Evolutionary conservation across 192 early-diverging fungal genomes (phyloP).

Genomic region (Coemansia sp.): DNA sequence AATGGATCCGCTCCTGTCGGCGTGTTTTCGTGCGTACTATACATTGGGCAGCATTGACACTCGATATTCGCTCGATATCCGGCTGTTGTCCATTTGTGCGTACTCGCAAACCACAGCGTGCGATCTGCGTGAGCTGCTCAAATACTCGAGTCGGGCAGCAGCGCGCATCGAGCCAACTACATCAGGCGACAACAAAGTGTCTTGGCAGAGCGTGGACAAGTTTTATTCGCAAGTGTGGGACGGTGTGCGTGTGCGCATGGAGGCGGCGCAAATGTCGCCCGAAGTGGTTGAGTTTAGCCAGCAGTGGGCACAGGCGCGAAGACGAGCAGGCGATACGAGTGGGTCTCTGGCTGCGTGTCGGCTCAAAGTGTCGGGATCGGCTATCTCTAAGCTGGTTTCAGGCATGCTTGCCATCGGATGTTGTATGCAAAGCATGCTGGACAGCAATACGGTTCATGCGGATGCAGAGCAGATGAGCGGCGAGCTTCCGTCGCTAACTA

Average conservation of each 20-base stretch:
- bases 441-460: neutral
- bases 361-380: neutral
- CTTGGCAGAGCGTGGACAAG: neutral
- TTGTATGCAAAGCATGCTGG: neutral
- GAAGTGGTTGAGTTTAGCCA: slow-evolving; percentile 42
- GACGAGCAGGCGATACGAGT: neutral
- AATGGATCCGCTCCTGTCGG: slow-evolving; percentile 22
- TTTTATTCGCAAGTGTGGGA: slow-evolving; percentile 26
- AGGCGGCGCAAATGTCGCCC: slow-evolving; percentile 11
- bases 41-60: slow-evolving; percentile 16
- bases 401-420: slow-evolving; percentile 10
- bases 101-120: slow-evolving; percentile 30
- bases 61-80: slow-evolving; percentile 15
- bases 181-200: neutral
- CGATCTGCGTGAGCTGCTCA: slow-evolving; percentile 38
- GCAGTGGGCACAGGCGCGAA: slow-evolving; percentile 7
- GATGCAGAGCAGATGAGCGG: neutral
- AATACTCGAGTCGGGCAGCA: slow-evolving; percentile 19
- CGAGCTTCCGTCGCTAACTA: neutral
- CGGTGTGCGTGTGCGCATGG: slow-evolving; percentile 4
- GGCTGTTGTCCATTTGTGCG: slow-evolving; percentile 25
- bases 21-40: slow-evolving; percentile 47
- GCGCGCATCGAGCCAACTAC: slow-evolving; percentile 5
- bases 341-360: slow-evolving; percentile 15
- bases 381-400: slow-evolving; percentile 8